phyloP scores from a whole-genome alignment of 257 asterid genomes.

The Solanum chmielewskii region DNA sequence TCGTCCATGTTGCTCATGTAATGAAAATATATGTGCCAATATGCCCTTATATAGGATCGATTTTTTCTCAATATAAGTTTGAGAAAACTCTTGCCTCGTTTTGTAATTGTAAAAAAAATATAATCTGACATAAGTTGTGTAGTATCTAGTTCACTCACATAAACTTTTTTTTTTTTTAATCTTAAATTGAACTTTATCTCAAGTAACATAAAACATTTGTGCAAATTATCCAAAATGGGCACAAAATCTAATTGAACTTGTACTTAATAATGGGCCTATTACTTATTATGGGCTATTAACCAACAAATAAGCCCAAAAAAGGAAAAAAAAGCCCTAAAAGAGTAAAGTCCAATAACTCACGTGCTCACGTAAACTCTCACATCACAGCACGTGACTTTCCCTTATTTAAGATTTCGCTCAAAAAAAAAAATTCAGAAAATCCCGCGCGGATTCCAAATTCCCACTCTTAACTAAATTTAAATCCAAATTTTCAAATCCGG shows the following conservation, averaged over 20 bases:
- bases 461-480: background rate
- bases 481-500: background rate
- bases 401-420: background rate
- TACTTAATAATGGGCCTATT: background rate
- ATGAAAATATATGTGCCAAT: background rate
- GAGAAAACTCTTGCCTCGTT: too few species aligned
- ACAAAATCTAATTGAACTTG: background rate
- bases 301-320: background rate
- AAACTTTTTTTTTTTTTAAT: too few species aligned
- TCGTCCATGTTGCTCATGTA: too few species aligned
- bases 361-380: background rate
- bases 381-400: background rate
- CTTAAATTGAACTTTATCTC: background rate
- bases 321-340: background rate
- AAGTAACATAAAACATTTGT: background rate
- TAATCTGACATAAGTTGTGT: background rate
- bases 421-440: background rate
- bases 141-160: background rate
- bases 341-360: background rate
- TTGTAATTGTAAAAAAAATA: too few species aligned
- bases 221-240: background rate
- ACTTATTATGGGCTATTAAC: background rate
- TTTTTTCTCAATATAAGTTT: too few species aligned
- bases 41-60: background rate
- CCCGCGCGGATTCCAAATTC: background rate